phyloP scores from a whole-genome alignment of 2,329 filamentous ascomycete genomes.

The Neofusicoccum cordaticola region DNA sequence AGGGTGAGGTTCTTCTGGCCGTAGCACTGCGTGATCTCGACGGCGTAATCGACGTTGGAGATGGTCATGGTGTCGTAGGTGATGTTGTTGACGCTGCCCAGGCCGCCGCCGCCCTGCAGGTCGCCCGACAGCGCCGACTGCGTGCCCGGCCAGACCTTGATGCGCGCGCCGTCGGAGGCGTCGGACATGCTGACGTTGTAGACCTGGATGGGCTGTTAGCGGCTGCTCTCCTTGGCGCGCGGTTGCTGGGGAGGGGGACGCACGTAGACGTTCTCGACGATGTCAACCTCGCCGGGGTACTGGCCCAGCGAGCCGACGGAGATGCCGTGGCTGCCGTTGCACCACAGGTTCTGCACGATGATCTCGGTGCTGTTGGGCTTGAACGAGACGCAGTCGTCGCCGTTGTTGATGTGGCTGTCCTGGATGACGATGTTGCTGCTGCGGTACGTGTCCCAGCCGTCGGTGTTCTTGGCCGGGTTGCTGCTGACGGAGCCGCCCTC shows the following conservation, averaged over 20 bases:
- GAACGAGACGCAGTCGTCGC: constrained; percentile 71
- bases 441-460: constrained; percentile 60
- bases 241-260: constrained; percentile 6
- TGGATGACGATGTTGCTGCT: constrained; percentile 63
- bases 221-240: neutral
- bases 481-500: constrained; percentile 52
- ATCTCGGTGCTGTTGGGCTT: constrained; percentile 71
- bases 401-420: constrained; percentile 62
- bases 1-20: constrained; percentile 61
- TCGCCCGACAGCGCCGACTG: constrained; percentile 56
- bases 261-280: constrained; percentile 67
- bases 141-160: constrained; percentile 70
- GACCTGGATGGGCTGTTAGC: constrained; percentile 23
- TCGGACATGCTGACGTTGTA: constrained; percentile 40
- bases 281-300: constrained; percentile 61
- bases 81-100: constrained; percentile 62
- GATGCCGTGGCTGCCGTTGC: constrained; percentile 70
- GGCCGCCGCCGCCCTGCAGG: constrained; percentile 64
- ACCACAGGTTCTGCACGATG: constrained; percentile 63
- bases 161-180: constrained; percentile 61
- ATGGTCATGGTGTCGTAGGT: constrained; percentile 63
- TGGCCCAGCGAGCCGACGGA: constrained; percentile 70
- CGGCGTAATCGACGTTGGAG: constrained; percentile 63
- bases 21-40: constrained; percentile 65
- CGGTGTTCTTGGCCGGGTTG: constrained; percentile 60